Evolutionary conservation across 495 filamentous ascomycete genomes (phyloP), one percentile per base, ranked within the genome.

Genomic region (Pyronema omphalodes): DNA sequence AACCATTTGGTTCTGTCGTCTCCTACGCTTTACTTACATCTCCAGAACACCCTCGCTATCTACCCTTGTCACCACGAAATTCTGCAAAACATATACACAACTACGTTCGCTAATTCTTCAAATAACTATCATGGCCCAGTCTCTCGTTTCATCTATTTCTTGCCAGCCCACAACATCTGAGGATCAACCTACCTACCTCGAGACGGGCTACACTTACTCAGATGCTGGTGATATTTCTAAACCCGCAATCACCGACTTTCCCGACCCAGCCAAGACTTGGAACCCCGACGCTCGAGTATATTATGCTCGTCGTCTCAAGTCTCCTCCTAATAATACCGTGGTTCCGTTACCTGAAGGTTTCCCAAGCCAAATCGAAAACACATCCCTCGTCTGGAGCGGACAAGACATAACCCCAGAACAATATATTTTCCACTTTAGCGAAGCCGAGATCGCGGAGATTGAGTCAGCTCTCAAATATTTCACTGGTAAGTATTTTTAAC

Each of bases 321-420:
- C 37, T 34, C 50, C 9, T 3, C 50, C 7, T 7, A 14, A 17
- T 6, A 14, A 6, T 23, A 7, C 48, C 7, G 3, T 8, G 14
- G 9, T 19, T 3, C 2, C 52, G 12, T 53, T 77, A 11, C 74
- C 75, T 7, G 51, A 61, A 19, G 71, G 71, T 18, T 76, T 73
- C 58, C 74, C 75, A 19, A 37, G 60, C 19, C 62, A 65, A 47
- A 46, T 74, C 37, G 52, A 59, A n/a, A 23, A 23, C 47, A 34
- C 47, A 35, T 58, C 62, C 41, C 58, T 75, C 51, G 68, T 71
- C 12, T 78, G 75, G 75, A 64, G 66, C 29, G 72, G 70, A 4
- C 54, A 63, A 15, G 61, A 73, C 37, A 64, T 74, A 45, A 53
- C 54, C 19, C 54, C 67, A 29, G 59, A 60, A 14, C 59, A 60